phyloP scores from a whole-genome alignment of 2,329 filamentous ascomycete genomes.

The Lecanicillium sp. region DNA sequence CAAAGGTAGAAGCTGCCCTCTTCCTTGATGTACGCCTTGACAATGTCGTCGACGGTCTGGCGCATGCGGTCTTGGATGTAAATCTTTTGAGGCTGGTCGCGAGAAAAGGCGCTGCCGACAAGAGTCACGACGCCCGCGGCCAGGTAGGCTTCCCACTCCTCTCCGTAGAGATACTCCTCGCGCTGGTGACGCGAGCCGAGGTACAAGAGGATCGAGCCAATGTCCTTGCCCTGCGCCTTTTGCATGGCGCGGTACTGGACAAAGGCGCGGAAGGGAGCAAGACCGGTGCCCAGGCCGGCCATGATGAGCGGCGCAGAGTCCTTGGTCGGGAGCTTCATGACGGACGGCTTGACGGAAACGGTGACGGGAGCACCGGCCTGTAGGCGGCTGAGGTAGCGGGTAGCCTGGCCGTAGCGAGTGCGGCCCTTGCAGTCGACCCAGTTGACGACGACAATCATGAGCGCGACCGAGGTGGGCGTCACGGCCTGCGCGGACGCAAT shows the following conservation, averaged over 20 bases:
- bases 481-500: conserved; percentile 96
- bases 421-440: conserved; percentile 88
- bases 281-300: conserved; percentile 95
- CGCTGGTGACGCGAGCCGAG: conserved; percentile 95
- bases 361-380: conserved; percentile 71
- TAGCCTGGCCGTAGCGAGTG: conserved; percentile 86
- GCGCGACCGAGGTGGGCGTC: conserved; percentile 76
- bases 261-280: conserved; percentile 98
- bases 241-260: conserved; percentile 97
- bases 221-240: conserved; percentile 92
- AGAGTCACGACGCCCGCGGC: conserved; percentile 93
- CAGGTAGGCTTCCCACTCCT: conserved; percentile 98
- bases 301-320: conserved; percentile 94
- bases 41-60: conserved; percentile 72
- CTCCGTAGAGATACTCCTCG: conserved; percentile 97
- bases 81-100: conserved; percentile 96
- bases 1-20: conserved; percentile 95
- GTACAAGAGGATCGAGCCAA: conserved; percentile 88
- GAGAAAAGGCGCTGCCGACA: conserved; percentile 86
- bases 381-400: conserved; percentile 75
- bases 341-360: conserved; percentile 91
- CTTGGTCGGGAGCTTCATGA: conserved; percentile 93
- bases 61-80: conserved; percentile 99
- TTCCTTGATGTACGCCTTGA: conserved; percentile 77
- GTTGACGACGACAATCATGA: conserved; percentile 95